These are phyloP conservation scores for Mycena sp. DNA, from an alignment of 1,284 basidiomycete species.

Conservation along the genomic window DNA sequence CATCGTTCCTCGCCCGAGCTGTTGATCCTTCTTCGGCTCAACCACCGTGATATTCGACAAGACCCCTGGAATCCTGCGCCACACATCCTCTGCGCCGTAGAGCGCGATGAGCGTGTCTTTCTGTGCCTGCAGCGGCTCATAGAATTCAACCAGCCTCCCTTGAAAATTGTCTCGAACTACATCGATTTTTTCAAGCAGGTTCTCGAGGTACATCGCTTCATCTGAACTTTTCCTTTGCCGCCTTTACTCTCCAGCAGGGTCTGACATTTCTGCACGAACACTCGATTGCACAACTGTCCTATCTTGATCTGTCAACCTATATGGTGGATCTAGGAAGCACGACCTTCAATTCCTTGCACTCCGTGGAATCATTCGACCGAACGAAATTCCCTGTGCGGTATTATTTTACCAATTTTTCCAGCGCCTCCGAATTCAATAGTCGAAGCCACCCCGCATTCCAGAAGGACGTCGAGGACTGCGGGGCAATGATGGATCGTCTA, in stretches of 20 bases:
- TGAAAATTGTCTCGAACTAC: slow-evolving; percentile 54
- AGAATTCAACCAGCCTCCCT: slow-evolving; percentile 53
- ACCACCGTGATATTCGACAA: slow-evolving; percentile 49
- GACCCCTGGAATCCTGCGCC: slow-evolving; percentile 65
- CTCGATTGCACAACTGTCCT: slow-evolving; percentile 47
- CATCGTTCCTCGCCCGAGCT: slow-evolving; percentile 46
- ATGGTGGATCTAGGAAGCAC: slow-evolving; percentile 55
- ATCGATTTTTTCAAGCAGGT: slow-evolving; percentile 60
- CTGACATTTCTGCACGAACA: slow-evolving; percentile 63
- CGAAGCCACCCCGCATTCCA: slow-evolving; percentile 34
- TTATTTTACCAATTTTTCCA: slow-evolving; percentile 53
- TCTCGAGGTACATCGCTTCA: slow-evolving; percentile 49
- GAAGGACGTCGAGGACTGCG: slow-evolving; percentile 52
- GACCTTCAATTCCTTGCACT: slow-evolving; percentile 21
- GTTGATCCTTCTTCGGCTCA: slow-evolving; percentile 52
- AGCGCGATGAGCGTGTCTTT: slow-evolving; percentile 49
- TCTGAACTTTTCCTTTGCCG: not conserved
- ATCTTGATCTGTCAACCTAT: slow-evolving; percentile 45
- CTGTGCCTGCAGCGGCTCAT: slow-evolving; percentile 54
- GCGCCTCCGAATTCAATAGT: slow-evolving; percentile 40
- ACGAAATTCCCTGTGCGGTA: slow-evolving; percentile 55
- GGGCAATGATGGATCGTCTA: slow-evolving; percentile 46
- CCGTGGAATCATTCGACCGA: slow-evolving; percentile 47
- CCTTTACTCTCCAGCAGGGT: slow-evolving; percentile 41
- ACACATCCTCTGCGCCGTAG: slow-evolving; percentile 52